Conservation (phyloP, 176 grass and related monocot species). For the Triticum timopheevii region DNA sequence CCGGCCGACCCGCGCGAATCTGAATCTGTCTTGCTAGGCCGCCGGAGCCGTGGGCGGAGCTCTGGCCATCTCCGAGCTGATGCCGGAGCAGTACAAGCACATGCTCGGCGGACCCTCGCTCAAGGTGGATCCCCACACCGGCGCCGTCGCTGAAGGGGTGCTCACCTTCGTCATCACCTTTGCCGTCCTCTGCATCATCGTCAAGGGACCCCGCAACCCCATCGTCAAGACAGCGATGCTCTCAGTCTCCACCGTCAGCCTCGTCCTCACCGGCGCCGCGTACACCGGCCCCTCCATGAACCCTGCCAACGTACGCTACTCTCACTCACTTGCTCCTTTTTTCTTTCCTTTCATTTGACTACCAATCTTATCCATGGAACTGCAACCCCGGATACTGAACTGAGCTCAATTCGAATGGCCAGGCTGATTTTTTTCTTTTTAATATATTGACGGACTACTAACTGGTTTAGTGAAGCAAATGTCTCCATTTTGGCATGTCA, state of each 20-base stretch:
- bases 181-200: constrained; percentile 51
- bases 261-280: constrained; percentile 50
- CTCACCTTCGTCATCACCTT: constrained; percentile 71
- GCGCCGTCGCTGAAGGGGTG: constrained; percentile 55
- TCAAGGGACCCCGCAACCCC: constrained; percentile 55
- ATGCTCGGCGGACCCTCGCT: constrained; percentile 54
- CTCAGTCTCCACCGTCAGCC: constrained; percentile 43
- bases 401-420: neutral
- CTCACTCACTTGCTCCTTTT: neutral
- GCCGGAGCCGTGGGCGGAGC: constrained; percentile 67
- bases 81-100: constrained; percentile 62
- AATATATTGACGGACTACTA: neutral
- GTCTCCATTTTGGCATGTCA: neutral
- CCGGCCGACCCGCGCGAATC: neutral
- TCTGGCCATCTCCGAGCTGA: constrained; percentile 55
- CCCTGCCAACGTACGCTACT: constrained; percentile 57
- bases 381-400: constrained; percentile 6
- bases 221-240: constrained; percentile 59
- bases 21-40: constrained; percentile 30
- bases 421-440: neutral
- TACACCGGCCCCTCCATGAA: constrained; percentile 87
- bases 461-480: neutral
- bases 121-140: constrained; percentile 66
- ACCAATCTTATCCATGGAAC: neutral
- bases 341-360: neutral